phyloP scores from a whole-genome alignment of 1,284 basidiomycete genomes.

The Grifola frondosa region DNA sequence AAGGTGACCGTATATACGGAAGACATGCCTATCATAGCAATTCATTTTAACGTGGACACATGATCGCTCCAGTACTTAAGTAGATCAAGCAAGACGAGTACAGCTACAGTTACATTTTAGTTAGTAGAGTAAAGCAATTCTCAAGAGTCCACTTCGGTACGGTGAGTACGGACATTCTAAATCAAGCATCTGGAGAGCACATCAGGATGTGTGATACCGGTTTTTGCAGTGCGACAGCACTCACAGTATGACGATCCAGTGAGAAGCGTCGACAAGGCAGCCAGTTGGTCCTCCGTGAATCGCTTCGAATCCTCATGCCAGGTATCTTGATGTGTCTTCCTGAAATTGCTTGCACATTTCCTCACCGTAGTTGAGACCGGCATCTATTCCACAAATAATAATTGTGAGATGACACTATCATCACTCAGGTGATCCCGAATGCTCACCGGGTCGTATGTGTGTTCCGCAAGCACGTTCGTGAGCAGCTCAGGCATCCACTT shows the following conservation, averaged over 20 bases:
- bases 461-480: conserved; percentile 71
- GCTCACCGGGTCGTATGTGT: conserved; percentile 75
- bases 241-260: conserved; percentile 75
- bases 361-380: conserved; percentile 74
- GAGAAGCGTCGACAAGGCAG: conserved; percentile 67
- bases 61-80: neutral
- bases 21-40: too few species aligned
- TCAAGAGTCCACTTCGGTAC: too few species aligned
- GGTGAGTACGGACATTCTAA: too few species aligned
- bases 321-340: conserved; percentile 79
- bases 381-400: conserved; percentile 40
- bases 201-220: neutral
- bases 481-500: conserved; percentile 81
- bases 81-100: neutral
- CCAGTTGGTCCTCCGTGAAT: conserved; percentile 74
- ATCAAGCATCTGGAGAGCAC: conserved; percentile 34
- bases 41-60: too few species aligned
- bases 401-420: neutral
- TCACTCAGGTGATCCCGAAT: too few species aligned
- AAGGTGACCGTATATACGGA: too few species aligned
- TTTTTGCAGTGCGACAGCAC: too few species aligned
- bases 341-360: conserved; percentile 74
- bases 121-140: too few species aligned
- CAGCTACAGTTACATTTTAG: conserved; percentile 4
- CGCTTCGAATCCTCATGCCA: conserved; percentile 81